Evolutionary conservation across 139 green algal genomes (phyloP).

Genomic region (Chlorella sp.): DNA sequence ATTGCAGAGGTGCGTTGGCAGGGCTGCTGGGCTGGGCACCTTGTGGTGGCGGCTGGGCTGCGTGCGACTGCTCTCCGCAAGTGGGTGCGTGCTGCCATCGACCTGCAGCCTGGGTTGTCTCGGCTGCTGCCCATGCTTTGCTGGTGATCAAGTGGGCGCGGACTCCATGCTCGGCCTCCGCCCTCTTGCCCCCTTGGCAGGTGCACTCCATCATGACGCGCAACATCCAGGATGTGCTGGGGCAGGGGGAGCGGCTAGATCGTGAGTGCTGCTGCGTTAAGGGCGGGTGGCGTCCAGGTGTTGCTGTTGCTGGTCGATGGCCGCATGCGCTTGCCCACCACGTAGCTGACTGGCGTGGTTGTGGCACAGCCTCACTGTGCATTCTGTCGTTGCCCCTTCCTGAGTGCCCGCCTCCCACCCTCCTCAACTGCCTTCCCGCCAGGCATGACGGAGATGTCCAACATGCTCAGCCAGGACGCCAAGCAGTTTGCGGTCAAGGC

Average conservation of each 20-base stretch:
- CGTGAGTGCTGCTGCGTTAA: conserved; percentile 63
- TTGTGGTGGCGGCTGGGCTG: too few species aligned
- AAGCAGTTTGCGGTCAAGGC: conserved; percentile 86
- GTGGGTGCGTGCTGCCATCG: too few species aligned
- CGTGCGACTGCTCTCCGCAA: too few species aligned
- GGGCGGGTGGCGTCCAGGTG: not conserved
- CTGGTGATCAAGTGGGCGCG: too few species aligned
- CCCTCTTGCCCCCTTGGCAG: conserved; percentile 40
- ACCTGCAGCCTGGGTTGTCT: not conserved
- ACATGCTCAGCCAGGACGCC: conserved; percentile 81
- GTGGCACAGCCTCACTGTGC: too few species aligned
- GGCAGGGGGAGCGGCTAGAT: conserved; percentile 95
- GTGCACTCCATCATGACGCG: conserved; percentile 98
- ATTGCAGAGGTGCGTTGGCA: conserved; percentile 66
- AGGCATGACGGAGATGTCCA: conserved; percentile 89
- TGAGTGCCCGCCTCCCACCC: not conserved
- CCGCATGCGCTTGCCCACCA: too few species aligned
- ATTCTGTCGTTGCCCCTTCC: too few species aligned
- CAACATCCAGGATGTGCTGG: conserved; percentile 99
- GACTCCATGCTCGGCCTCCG: too few species aligned
- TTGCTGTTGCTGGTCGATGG: too few species aligned
- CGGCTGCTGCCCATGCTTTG: not conserved
- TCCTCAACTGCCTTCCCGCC: not conserved
- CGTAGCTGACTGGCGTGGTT: too few species aligned
- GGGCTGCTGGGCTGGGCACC: too few species aligned